Percentiles rank a stretch among this genome's conserved stretches.
These are phyloP conservation scores for Eucalyptus regnans DNA, from an alignment of 345 rosid species.

Conservation along the genomic window DNA sequence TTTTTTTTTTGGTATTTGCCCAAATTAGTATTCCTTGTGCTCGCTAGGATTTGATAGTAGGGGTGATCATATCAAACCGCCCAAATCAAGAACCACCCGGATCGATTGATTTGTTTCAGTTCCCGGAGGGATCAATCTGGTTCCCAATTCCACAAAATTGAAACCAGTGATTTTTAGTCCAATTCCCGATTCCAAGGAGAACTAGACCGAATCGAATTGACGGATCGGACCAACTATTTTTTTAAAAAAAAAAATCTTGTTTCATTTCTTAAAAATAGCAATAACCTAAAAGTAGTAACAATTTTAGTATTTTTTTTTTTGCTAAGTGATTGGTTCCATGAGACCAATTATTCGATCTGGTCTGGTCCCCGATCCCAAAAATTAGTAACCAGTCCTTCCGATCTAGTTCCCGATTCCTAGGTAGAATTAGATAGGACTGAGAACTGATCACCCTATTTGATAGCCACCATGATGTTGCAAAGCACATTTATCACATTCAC, in stretches of 20 bases:
- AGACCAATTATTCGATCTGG: no score
- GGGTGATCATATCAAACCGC: fast-evolving
- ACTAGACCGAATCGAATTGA: fast-evolving
- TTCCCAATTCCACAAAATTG: fast-evolving
- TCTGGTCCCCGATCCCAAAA: no score
- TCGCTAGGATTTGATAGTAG: background rate
- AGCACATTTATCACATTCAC: background rate
- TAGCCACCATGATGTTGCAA: background rate
- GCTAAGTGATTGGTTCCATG: no score
- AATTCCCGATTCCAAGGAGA: no score
- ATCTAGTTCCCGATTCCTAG: no score
- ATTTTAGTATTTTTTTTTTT: no score
- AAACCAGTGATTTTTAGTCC: no score
- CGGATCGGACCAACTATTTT: fast-evolving
- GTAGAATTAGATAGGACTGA: fast-evolving
- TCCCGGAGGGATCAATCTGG: fast-evolving
- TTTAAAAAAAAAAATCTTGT: no score
- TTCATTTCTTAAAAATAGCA: no score
- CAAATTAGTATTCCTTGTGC: background rate
- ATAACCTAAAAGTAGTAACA: no score
- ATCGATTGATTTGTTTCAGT: fast-evolving
- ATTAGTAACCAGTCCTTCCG: no score
- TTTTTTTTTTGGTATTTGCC: background rate
- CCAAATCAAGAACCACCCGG: fast-evolving
- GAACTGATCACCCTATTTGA: background rate